Base-by-base conservation (phyloP, 106 monocot species). In the Dendrobium chrysotoxum region DNA sequence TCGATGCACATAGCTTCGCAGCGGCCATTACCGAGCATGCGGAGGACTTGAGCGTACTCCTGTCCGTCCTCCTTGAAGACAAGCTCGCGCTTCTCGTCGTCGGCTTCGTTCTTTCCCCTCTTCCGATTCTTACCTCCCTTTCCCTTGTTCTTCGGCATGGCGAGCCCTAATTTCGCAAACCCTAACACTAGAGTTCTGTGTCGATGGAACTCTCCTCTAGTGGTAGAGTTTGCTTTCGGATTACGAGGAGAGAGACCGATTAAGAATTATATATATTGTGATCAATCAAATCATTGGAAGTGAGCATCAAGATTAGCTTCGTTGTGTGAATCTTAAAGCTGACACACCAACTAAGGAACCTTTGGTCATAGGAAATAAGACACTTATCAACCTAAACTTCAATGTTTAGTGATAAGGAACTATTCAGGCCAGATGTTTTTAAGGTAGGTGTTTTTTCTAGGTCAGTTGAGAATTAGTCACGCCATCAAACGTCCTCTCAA, bases 31-130 rank as follows among this genome's bases (percentile, higher is more conserved):
- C 82, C 82, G 44, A 82, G 82, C 82, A 82, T 82, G 67, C 82
- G 76, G 58, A 82, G 77, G 18, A 82, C 82, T 57, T 82, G 82
- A 15, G 82, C 82, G 70, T 82, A 82, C 66, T 82, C 82, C 53
- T 82, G 82, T 5, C 82, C 82, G 78, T 82, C 82, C 78, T 82
- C 82, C 78, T 82, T 82, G 77, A 82, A 82, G 31, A 82, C 82
- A 16, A 82, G 78, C 66, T 82, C 82, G 23, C 82, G 82, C 77
- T 82, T 82, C 82, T 82, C 82, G 53, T 82, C 82, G 77, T 82
- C 82, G 50, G 82, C 82, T 68, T 82, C 82, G 82, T 82, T 82
- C 82, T 82, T 82, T 1, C 82, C 82, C 20, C 82, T 66, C 82
- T 82, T 82, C 42, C 82, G 82, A 53, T 82, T 82, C 78, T 82